Evolutionary conservation across 2,329 filamentous ascomycete genomes (phyloP).

Genomic region (Aspergillus ibericus): DNA sequence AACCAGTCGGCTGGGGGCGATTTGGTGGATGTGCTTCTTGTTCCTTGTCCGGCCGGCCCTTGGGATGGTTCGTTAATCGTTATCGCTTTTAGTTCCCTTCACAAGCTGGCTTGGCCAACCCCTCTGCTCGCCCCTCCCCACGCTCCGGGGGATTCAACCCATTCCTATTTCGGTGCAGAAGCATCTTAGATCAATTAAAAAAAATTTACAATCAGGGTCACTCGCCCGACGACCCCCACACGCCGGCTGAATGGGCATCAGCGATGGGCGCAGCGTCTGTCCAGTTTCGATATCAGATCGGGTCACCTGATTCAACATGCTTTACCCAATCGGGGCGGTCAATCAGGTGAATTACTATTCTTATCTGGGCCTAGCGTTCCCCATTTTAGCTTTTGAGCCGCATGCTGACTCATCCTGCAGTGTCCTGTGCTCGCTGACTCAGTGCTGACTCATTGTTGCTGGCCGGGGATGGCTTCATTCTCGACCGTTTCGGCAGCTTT

Average conservation of each 20-base stretch:
- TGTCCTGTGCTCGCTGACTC: constrained; percentile 8
- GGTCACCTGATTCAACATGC: constrained; percentile 20
- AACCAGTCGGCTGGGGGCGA: background rate
- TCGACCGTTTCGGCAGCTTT: constrained; percentile 10
- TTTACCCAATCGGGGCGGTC: constrained; percentile 11
- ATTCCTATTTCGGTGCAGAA: background rate
- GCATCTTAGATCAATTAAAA: background rate
- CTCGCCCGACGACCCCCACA: background rate
- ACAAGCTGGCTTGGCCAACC: background rate
- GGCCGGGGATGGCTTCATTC: background rate
- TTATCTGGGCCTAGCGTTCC: constrained; percentile 14
- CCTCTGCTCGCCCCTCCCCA: background rate
- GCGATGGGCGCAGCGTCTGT: background rate
- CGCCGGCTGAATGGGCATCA: background rate
- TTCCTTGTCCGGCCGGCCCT: background rate
- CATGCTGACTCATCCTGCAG: constrained; percentile 24
- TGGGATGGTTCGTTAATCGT: background rate
- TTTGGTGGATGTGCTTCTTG: background rate
- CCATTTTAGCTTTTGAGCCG: constrained; percentile 42
- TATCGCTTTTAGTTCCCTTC: background rate
- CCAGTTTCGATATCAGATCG: constrained; percentile 6
- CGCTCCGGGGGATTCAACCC: too few species aligned
- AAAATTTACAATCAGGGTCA: background rate
- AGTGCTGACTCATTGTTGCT: background rate
- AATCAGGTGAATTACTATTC: constrained; percentile 25